phyloP scores from a whole-genome alignment of 257 asterid genomes.

The Ilex aquifolium region DNA sequence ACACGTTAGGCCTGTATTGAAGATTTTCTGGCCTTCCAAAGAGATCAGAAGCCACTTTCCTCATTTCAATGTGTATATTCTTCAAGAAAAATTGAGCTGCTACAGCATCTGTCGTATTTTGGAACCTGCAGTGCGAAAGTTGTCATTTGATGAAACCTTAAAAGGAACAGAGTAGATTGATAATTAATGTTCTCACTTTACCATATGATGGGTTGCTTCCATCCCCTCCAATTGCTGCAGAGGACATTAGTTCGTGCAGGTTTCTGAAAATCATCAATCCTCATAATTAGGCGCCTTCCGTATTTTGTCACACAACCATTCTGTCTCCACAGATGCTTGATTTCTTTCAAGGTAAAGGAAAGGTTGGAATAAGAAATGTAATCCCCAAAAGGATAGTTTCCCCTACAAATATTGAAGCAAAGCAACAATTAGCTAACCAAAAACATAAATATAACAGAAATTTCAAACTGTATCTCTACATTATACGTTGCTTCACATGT shows the following conservation, averaged over 20 bases:
- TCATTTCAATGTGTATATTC: conserved; percentile 71
- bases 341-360: conserved; percentile 74
- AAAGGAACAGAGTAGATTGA: not conserved
- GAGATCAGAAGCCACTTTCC: conserved; percentile 63
- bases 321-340: conserved; percentile 91
- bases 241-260: conserved; percentile 69
- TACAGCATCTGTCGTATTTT: conserved; percentile 93
- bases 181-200: conserved; percentile 21
- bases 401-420: conserved; percentile 48
- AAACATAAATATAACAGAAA: not conserved
- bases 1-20: conserved; percentile 74
- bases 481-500: conserved; percentile 3
- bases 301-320: conserved; percentile 71
- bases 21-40: conserved; percentile 76
- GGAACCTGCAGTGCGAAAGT: conserved; percentile 58
- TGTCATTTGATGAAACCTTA: conserved; percentile 1
- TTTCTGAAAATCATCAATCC: conserved; percentile 92
- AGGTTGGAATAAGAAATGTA: conserved; percentile 70
- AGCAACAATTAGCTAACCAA: conserved; percentile 10
- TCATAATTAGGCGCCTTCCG: conserved; percentile 69
- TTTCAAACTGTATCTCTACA: not conserved
- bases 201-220: conserved; percentile 96
- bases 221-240: conserved; percentile 83
- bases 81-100: conserved; percentile 94
- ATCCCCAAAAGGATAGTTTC: conserved; percentile 77